Evolutionary conservation across 345 rosid genomes (phyloP), one percentile per base, ranked within the genome.

Genomic region (Leavenworthia alabamica): DNA sequence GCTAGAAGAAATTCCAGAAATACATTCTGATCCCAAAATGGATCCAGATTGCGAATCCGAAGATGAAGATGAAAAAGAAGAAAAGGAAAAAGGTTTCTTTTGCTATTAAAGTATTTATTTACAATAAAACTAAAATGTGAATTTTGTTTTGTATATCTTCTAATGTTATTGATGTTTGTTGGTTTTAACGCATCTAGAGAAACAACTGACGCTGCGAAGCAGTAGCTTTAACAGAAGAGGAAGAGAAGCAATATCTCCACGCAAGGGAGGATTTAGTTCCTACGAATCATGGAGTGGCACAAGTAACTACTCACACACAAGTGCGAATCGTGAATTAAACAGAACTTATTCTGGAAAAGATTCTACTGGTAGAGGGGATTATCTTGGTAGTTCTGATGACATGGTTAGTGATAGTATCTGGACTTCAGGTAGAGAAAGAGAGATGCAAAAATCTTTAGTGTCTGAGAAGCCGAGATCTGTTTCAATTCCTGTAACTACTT

Each of bases 21-120:
- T 94, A 51, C 95, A 94, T 75, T 77, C 77, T 23, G 99, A 94
- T 78, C 95, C 97, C 41, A 90, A 90, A 35, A 94, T 94, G 99
- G 99, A 94, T 82, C 99, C 99, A 53, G 83, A 81, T 71, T 76
- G 83, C 13, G 95, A 88, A 60, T 88, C 96, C 28, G 99, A 94
- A 48, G 96, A 87, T 62, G 97, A 80, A 65, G 82, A 47, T 12
- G 86, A 82, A 61, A 64, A 76, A 31, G 85, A 83, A 62, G 86
- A 81, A 44, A 92, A 72, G 70, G 83, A 73, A 65, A 84, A 80
- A 83, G 99, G 99, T 86, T 36, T 42, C 9, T 14, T 28, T n/a
- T n/a, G 7, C 27, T 12, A 23, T 7, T 32, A 41, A 50, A 51
- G 47, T 33, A n/a, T n/a, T n/a, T n/a, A n/a, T 19, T 46, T 56